Conservation (phyloP, 2,329 filamentous ascomycete species). For the Aureobasidium subglaciale region DNA sequence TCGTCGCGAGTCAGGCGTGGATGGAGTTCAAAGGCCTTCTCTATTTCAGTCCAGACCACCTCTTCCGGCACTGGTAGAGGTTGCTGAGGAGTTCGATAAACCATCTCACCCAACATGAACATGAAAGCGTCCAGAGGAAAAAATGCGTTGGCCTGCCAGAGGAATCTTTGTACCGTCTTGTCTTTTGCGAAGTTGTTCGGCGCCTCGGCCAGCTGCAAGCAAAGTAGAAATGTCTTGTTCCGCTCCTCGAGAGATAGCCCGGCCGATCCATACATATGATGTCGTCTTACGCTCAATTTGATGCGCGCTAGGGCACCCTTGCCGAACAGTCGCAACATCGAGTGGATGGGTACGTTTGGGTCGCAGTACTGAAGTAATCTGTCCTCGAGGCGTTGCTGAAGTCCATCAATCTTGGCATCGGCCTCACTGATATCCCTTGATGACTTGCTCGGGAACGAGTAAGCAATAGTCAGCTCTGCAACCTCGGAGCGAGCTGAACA, state of each 20-base stretch:
- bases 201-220: constrained; percentile 35
- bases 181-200: constrained; percentile 36
- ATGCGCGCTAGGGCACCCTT: constrained; percentile 37
- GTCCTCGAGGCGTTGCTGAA: constrained; percentile 36
- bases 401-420: constrained; percentile 29
- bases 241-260: constrained; percentile 29
- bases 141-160: constrained; percentile 47
- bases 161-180: constrained; percentile 38
- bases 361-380: constrained; percentile 41
- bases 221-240: constrained; percentile 35
- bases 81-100: constrained; percentile 16
- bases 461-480: constrained; percentile 32
- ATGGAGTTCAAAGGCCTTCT: constrained; percentile 38
- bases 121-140: constrained; percentile 38
- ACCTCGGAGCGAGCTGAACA: constrained; percentile 38
- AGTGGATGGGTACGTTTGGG: constrained; percentile 36
- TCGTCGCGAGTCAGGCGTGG: constrained; percentile 31
- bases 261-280: constrained; percentile 26
- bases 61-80: constrained; percentile 19
- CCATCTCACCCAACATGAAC: constrained; percentile 30
- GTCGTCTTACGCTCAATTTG: constrained; percentile 40
- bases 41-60: constrained; percentile 40
- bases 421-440: constrained; percentile 17
- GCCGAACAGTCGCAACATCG: constrained; percentile 38
- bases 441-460: background rate